Conservation (phyloP, 139 green algal species). For the Closterium sp. region DNA sequence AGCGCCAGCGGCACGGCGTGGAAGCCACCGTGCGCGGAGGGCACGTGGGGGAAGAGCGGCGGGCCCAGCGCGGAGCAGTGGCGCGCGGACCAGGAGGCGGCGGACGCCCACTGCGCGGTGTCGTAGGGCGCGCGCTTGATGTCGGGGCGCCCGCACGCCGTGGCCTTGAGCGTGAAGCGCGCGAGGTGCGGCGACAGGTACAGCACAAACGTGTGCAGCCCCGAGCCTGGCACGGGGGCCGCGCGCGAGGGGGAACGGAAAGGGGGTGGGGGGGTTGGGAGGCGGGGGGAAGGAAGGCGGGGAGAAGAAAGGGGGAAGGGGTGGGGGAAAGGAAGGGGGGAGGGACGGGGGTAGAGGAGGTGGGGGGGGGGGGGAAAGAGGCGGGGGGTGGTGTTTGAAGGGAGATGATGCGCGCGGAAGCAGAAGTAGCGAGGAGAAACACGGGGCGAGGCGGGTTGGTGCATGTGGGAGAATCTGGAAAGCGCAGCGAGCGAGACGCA, state of each 20-base stretch:
- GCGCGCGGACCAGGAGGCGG: constrained; percentile 31
- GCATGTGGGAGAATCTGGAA: not conserved
- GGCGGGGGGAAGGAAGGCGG: no score
- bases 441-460: no score
- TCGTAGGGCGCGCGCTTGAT: constrained; percentile 40
- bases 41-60: constrained; percentile 21
- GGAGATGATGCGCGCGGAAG: not conserved
- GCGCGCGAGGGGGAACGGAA: no score
- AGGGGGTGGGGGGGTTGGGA: no score
- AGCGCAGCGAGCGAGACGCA: not conserved
- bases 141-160: constrained; percentile 44
- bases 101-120: constrained; percentile 39
- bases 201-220: constrained; percentile 51
- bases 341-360: no score
- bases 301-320: no score
- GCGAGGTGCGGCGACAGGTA: constrained; percentile 50
- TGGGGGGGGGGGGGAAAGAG: no score
- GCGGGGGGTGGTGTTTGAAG: no score
- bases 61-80: constrained; percentile 39
- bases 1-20: constrained; percentile 32
- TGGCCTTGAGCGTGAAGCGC: constrained; percentile 45
- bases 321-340: no score
- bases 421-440: no score
- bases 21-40: constrained; percentile 36
- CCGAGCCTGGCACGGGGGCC: constrained; percentile 6